A percentile compares a stretch with the other conserved stretches of the same genome.
Evolutionary conservation across 2,329 filamentous ascomycete species (phyloP).

Genomic region (Cadophora gregata): DNA sequence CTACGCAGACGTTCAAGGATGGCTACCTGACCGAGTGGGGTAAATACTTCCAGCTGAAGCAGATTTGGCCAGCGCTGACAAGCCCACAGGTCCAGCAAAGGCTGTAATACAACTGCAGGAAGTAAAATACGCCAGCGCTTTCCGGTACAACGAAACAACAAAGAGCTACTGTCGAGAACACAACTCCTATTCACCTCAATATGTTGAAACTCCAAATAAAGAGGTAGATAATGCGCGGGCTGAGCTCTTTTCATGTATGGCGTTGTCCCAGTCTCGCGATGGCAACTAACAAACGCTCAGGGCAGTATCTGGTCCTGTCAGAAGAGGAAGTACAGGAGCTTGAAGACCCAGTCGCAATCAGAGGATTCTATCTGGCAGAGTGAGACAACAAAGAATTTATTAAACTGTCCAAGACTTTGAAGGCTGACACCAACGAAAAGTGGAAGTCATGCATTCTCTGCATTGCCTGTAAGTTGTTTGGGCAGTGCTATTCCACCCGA

Average conservation of each 20-base stretch:
- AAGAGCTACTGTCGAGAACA: slow-evolving; percentile 29
- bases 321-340: slow-evolving; percentile 29
- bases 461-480: slow-evolving; percentile 25
- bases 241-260: slow-evolving; percentile 29
- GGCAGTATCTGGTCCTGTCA: slow-evolving; percentile 30
- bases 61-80: neutral
- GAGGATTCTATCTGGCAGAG: slow-evolving; percentile 29
- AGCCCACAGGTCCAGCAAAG: slow-evolving; percentile 17
- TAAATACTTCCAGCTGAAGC: neutral
- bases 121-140: slow-evolving; percentile 33
- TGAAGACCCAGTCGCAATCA: slow-evolving; percentile 21
- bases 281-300: slow-evolving; percentile 2
- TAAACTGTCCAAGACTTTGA: neutral
- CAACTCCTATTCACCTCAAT: slow-evolving; percentile 25
- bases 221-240: slow-evolving; percentile 36
- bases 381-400: slow-evolving; percentile 18
- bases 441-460: slow-evolving; percentile 36
- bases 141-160: slow-evolving; percentile 32
- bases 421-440: slow-evolving; percentile 17
- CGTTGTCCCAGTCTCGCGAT: neutral
- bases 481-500: neutral
- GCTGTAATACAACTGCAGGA: slow-evolving; percentile 24
- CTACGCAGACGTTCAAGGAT: neutral
- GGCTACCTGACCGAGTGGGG: slow-evolving; percentile 27
- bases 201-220: slow-evolving; percentile 29